Evolutionary conservation across 495 filamentous ascomycete genomes (phyloP), one percentile per base, ranked within the genome.

Genomic region (Hypoxylon cercidicola): DNA sequence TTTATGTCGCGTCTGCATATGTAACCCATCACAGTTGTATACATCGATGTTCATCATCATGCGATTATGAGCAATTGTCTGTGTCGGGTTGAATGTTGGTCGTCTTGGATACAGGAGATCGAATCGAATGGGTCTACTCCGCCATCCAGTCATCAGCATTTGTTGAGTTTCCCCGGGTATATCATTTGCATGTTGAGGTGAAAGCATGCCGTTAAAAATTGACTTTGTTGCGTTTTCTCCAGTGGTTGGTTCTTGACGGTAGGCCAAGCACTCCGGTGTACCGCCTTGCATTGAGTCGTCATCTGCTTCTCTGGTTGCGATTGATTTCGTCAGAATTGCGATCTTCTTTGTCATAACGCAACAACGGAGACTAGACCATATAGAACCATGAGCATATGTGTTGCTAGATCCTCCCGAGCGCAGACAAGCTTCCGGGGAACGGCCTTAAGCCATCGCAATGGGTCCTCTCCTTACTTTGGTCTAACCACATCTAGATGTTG

Each of bases 281-380:
- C 44, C 49, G 37, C 55, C 54, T 28, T 28, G 45, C 54, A 68
- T 55, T 60, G 16, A 30, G 49, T 55, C 50, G 54, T 60, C 44
- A 68, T 63, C 15, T 48, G 65, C 37, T 35, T 25, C 54, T 46
- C 44, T 54, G 23, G 41, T 68, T 68, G 65, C 55, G 65, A 63
- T 32, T 53, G 32, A 68, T 68, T 59, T 55, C 60, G 65, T 68
- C 60, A 68, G 59, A 60, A 56, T 68, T 63, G 65, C 48, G 54
- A 63, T 63, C 18, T 30, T 49, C 43, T 53, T 3, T 63, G 50
- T 55, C 65, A 68, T 56, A 44, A 60, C 54, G 46, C 20, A 43
- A 63, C 32, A 21, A 18, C 25, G 44, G n/a, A n/a, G 6, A 50
- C 32, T 41, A 44, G 43, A 28, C 40, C 57, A 51, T 53, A 30